Base-by-base conservation (phyloP, 2,329 filamentous ascomycete genomes). In the Talaromyces sp. region DNA sequence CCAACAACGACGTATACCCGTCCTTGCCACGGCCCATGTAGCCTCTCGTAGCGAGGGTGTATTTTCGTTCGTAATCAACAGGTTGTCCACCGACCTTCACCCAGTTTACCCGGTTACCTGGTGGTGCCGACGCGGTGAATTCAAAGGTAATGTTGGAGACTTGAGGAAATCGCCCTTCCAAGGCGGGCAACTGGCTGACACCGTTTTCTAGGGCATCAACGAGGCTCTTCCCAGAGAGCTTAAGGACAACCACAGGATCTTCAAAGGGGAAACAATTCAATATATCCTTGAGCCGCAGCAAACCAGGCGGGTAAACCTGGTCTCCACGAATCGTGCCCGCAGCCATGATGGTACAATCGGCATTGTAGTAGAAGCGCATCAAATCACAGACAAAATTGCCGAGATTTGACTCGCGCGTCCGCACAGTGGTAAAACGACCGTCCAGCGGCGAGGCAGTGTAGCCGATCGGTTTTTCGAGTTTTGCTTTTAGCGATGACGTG, bases 21-120 rank as follows among this genome's bases (percentile, higher is more conserved):
- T 96, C 92, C 74, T 93, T 95, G 22, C 92, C 92, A 39, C 91
- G 85, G 4, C 84, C 88, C 92, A 96, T 96, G 72, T 96, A 97
- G 0, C 91, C 92, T 60, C 92, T 80, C 0, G 92, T 97, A 9
- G 88, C 89, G 2, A 96, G 79, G 0, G 83, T 82, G 70, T 96
- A 96, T 42, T 85, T 79, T 63, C 77, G 84, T 22, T 86, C 79
- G 11, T 83, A 75, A 25, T 92, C 84, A 4, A 92, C 79, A 0
- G 87, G 82, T 57, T 82, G 73, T 0, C 82, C 85, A 1, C 81
- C 85, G 27, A 96, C 82, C 10, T 80, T 82, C 10, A 85, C 84
- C 54, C 80, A 85, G 1, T 83, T 75, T 49, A 96, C 81, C 32
- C 92, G 84, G 3, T 84, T 82, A 0, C 87, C 86, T 0, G 82